Percentiles rank a stretch among this genome's conserved stretches.
phyloP scores from a whole-genome alignment of 495 filamentous ascomycete species.

The Hypoxylon rickii region DNA sequence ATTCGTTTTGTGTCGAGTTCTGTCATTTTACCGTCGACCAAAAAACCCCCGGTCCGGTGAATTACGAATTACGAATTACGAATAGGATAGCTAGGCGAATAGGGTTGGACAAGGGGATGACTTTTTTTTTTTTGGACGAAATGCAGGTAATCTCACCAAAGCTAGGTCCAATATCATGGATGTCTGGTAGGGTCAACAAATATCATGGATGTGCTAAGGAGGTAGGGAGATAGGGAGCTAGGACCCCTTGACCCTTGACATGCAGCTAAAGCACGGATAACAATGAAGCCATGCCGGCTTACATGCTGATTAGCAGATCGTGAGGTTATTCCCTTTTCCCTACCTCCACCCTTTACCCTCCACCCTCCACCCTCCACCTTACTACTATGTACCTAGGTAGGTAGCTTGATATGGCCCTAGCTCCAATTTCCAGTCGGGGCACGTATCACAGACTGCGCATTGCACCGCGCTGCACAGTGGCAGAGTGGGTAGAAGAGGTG shows the following conservation, averaged over 20 bases:
- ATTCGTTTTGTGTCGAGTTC: constrained; percentile 25
- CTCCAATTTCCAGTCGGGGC: constrained; percentile 10
- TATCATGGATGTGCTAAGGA: too few relatives aligned
- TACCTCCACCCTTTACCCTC: too few relatives aligned
- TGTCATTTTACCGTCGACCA: constrained; percentile 23
- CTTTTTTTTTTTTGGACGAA: too few relatives aligned
- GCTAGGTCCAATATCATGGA: too few relatives aligned
- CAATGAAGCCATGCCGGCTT: constrained; percentile 14
- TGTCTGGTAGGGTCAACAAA: too few relatives aligned
- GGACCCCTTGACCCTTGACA: constrained; percentile 18
- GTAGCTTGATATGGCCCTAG: too few relatives aligned
- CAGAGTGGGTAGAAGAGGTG: constrained; percentile 8
- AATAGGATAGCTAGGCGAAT: constrained; percentile 16
- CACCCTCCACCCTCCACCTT: too few relatives aligned
- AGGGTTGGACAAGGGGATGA: constrained; percentile 27
- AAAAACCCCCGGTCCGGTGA: constrained; percentile 12
- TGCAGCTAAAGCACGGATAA: constrained; percentile 11
- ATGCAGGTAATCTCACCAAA: constrained; percentile 34
- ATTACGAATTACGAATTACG: not conserved
- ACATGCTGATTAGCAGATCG: constrained; percentile 28
- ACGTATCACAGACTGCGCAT: constrained; percentile 28
- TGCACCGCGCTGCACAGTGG: too few relatives aligned
- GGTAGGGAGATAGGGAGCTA: too few relatives aligned
- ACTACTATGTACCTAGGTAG: too few relatives aligned
- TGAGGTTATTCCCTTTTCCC: too few relatives aligned